Evolutionary conservation across 2,329 filamentous ascomycete species (phyloP).

Genomic region (Endoconidiophora polonica): DNA sequence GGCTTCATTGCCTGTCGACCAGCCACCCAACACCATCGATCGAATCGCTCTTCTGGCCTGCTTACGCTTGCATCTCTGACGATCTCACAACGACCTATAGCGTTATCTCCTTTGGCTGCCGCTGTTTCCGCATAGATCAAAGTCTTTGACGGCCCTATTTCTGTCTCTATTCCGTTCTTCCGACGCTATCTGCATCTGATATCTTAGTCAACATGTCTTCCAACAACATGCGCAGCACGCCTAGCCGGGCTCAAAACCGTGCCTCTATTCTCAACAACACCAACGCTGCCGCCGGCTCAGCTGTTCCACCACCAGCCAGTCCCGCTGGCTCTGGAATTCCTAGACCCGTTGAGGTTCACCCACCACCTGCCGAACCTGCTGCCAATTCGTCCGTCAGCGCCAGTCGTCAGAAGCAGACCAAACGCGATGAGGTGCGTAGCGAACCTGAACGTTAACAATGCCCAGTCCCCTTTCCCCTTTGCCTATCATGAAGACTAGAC

Average conservation of each 20-base stretch:
- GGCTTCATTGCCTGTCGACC: not conserved
- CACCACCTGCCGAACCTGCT: constrained; percentile 38
- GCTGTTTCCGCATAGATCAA: too few species aligned
- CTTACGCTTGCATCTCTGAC: too few species aligned
- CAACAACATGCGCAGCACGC: constrained; percentile 53
- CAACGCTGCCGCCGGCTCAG: constrained; percentile 1
- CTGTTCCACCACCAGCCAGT: constrained; percentile 38
- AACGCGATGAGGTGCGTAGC: constrained; percentile 82
- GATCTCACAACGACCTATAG: too few species aligned
- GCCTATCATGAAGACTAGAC: not conserved
- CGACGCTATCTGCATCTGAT: too few species aligned
- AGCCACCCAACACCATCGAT: not conserved
- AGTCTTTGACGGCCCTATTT: too few species aligned
- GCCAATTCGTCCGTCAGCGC: constrained; percentile 61
- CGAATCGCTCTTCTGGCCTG: too few species aligned
- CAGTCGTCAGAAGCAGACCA: constrained; percentile 89
- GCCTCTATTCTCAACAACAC: constrained; percentile 28
- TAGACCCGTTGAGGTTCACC: constrained; percentile 50
- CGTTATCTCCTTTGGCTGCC: too few species aligned
- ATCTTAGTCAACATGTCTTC: constrained; percentile 18
- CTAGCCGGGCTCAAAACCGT: constrained; percentile 42
- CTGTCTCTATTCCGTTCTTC: too few species aligned
- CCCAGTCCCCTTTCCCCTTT: not conserved
- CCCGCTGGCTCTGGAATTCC: constrained; percentile 50
- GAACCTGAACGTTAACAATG: not conserved